Conservation (phyloP, 768 basidiomycete species). For the Tephrocybe sp. region DNA sequence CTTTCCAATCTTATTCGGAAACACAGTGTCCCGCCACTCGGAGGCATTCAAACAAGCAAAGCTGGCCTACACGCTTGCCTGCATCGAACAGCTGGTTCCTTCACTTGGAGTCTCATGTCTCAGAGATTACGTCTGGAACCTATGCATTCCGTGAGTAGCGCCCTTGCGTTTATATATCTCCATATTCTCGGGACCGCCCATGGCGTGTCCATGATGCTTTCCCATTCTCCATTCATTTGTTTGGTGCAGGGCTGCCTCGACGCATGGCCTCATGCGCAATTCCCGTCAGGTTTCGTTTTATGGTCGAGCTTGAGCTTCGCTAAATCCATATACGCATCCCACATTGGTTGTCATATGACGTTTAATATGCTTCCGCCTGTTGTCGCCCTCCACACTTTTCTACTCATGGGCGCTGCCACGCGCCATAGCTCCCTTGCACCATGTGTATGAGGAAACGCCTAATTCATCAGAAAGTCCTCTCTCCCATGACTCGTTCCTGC, state of each 20-base stretch:
- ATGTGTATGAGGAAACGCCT: neutral
- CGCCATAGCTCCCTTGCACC: neutral
- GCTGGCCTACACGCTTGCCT: constrained; percentile 65
- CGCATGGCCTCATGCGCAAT: neutral
- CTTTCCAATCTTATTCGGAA: constrained; percentile 8
- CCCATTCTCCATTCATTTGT: neutral
- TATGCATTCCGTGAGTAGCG: constrained; percentile 62
- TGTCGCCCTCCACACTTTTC: neutral
- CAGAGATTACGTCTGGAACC: constrained; percentile 51
- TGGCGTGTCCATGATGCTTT: neutral
- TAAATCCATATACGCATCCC: neutral
- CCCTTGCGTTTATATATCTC: constrained; percentile 1
- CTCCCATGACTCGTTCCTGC: neutral
- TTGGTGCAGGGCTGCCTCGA: neutral
- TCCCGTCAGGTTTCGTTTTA: neutral
- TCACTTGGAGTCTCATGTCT: constrained; percentile 53
- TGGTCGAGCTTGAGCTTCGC: neutral
- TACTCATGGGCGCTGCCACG: neutral
- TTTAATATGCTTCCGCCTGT: neutral
- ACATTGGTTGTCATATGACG: neutral
- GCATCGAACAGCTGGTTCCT: constrained; percentile 76
- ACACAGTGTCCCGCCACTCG: neutral
- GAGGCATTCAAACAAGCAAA: constrained; percentile 32
- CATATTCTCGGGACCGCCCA: constrained; percentile 7
- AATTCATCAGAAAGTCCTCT: neutral